These are phyloP conservation scores for Pinus albicaulis DNA, from an alignment of 75 land plant genomes.

Conservation along the genomic window DNA sequence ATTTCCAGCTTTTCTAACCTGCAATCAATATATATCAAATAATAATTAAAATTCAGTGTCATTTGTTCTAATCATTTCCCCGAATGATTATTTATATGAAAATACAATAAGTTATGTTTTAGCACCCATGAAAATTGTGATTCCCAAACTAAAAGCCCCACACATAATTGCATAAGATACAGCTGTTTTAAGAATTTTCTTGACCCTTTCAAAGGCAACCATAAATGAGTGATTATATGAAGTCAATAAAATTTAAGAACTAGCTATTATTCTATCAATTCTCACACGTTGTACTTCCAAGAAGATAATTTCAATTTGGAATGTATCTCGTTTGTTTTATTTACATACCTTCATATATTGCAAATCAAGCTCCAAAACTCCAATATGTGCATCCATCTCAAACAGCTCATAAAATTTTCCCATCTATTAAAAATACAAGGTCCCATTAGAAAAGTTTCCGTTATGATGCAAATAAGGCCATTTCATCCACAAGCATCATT, in stretches of 20 bases:
- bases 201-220: background rate
- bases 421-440: conserved; percentile 58
- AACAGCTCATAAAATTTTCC: conserved; percentile 98
- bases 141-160: background rate
- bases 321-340: background rate
- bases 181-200: background rate
- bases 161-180: background rate
- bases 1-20: background rate
- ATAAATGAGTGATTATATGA: background rate
- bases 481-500: background rate
- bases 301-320: background rate
- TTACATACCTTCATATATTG: conserved; percentile 94
- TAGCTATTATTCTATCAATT: background rate
- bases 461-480: background rate
- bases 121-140: background rate
- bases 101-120: background rate
- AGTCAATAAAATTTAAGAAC: background rate
- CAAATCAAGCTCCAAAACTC: conserved; percentile 89
- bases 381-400: conserved; percentile 99
- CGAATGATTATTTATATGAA: too few species aligned
- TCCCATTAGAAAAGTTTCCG: conserved; percentile 9
- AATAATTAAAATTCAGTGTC: background rate
- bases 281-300: background rate
- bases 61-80: too few species aligned
- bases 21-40: background rate